Evolutionary conservation across 352 stramenopile species (phyloP).

Genomic region (Blastocystis hominis): DNA sequence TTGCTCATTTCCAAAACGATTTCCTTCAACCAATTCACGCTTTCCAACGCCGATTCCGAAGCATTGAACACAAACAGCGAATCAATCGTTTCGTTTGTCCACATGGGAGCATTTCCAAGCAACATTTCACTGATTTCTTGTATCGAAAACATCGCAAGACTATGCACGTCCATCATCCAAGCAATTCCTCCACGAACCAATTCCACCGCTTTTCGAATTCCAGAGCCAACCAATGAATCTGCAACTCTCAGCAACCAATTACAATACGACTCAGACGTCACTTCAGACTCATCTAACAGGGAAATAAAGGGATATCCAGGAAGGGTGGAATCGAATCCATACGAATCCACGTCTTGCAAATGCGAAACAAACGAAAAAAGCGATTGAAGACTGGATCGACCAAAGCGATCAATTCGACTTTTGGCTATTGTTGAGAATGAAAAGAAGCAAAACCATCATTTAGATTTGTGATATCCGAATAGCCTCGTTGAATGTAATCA

Average conservation of each 20-base stretch:
- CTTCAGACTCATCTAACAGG: not conserved
- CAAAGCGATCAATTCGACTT: not conserved
- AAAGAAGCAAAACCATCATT: not conserved
- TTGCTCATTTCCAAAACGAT: not conserved
- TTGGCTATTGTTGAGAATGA: not conserved
- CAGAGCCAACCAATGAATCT: not conserved
- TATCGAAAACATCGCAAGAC: not conserved
- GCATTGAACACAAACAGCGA: not conserved
- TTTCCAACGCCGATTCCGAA: not conserved
- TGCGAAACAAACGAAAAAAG: not conserved
- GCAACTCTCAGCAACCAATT: not conserved
- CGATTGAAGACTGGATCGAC: not conserved
- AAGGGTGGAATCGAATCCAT: not conserved
- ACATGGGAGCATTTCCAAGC: not conserved
- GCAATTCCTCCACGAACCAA: not conserved
- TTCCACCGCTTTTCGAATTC: not conserved
- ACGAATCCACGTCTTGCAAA: not conserved
- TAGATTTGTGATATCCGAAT: not conserved
- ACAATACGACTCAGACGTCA: not conserved
- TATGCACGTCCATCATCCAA: not conserved
- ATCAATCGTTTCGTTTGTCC: not conserved
- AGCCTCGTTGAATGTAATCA: not conserved
- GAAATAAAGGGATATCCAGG: not conserved
- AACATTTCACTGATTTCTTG: constrained; percentile 10
- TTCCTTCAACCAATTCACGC: not conserved